Evolutionary conservation across 805 yeast genomes (phyloP), one percentile per base, ranked within the genome.

Genomic region (Metschnikowia baotianmanensis): DNA sequence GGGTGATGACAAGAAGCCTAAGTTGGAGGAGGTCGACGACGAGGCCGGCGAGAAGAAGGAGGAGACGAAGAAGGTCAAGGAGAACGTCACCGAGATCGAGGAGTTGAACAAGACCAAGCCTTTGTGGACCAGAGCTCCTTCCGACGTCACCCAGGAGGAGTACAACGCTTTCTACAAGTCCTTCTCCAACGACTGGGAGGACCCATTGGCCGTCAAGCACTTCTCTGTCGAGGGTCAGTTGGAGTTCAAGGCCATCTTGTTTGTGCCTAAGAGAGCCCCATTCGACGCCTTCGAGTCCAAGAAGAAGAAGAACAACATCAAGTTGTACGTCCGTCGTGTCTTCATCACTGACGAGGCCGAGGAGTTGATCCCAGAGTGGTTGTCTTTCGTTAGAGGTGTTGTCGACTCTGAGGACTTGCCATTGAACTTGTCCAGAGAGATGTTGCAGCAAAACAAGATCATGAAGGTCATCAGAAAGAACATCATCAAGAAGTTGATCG

Each of bases 201-300:
- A 93, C 69, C 99, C 96, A 74, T 82, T 93, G 67, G 97, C 97
- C 56, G 98, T 93, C 57, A 93, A 93, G 82, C 99, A 93, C 77
- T 93, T 93, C 81, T 87, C 96, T 38, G 99, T 93, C 63, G 99
- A 93, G 78, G 99, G 99, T 80, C 99, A 93, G 79, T 82, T 93
- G 62, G 99, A 93, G 78, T 93, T 93, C 83, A 90, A 84, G 77
- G 98, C 99, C 52, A 93, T 93, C 64, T 77, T 93, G 61, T 93
- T 88, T 65, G 81, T 93, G 74, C 99, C 99, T 73, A 87, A 86
- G 80, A 89, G 99, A 78, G 97, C 99, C 61, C 99, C 99, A 72
- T 87, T 93, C 64, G 99, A 93, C 67, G 77, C 95, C 67, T 93
- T 93, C 66, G 99, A 93, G 79, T 78, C 90, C 51, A 93, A 93